Percentiles rank a stretch among this genome's conserved stretches.
These are phyloP conservation scores for Trichomonas tenax DNA, from an alignment of 208 protist genomes.

Conservation along the genomic window DNA sequence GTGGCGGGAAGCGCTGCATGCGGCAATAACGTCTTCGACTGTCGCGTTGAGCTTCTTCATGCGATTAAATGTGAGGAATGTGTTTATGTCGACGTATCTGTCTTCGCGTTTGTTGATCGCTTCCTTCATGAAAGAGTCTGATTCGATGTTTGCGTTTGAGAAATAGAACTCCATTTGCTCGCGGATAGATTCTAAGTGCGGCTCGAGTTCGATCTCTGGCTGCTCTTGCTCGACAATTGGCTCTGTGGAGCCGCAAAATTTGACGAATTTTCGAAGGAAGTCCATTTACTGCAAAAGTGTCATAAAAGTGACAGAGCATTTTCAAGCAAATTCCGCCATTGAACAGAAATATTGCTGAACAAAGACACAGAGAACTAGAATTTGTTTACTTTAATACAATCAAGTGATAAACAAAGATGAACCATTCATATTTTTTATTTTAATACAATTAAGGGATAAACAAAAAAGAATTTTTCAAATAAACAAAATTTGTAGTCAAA, in stretches of 20 bases:
- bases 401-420: too few species aligned
- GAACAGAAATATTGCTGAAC: too few species aligned
- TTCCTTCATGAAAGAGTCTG: neutral
- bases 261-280: neutral
- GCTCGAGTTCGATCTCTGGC: neutral
- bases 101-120: neutral
- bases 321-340: too few species aligned
- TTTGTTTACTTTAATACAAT: too few species aligned
- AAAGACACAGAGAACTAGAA: too few species aligned
- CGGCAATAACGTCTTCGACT: neutral
- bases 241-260: neutral
- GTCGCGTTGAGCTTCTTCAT: neutral
- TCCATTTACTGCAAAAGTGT: neutral
- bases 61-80: neutral
- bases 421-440: too few species aligned
- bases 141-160: neutral
- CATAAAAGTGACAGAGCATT: too few species aligned
- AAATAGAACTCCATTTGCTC: slow-evolving; percentile 21
- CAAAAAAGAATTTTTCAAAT: too few species aligned
- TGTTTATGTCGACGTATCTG: neutral
- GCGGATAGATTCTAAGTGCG: neutral
- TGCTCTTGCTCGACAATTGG: neutral
- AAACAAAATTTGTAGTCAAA: too few species aligned
- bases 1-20: neutral
- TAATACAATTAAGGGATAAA: too few species aligned